Percentiles rank a stretch among this genome's conserved stretches.
Conservation (phyloP, 73 alveolate species). For the Stentor roeselii region DNA sequence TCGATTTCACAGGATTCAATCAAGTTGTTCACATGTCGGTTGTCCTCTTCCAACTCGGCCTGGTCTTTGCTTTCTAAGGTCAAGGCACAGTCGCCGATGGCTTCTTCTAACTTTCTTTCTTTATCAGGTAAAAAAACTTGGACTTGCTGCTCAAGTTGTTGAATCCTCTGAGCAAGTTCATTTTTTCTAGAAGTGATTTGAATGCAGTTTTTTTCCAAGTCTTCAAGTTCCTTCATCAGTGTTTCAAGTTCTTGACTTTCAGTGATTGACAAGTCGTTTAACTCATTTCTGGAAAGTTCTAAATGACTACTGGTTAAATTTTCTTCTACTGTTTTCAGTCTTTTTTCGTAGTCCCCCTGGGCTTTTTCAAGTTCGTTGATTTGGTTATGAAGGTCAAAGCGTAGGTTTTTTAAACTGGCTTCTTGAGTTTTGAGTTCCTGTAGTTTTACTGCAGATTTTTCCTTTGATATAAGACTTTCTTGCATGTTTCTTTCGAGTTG, state of each 20-base stretch:
- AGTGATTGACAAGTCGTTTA: constrained; percentile 41
- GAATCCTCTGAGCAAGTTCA: constrained; percentile 38
- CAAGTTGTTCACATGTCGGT: background rate
- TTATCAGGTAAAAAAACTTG: constrained; percentile 46
- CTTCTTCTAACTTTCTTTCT: constrained; percentile 51
- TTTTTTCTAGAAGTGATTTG: constrained; percentile 51
- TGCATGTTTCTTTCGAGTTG: constrained; percentile 48
- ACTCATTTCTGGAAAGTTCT: constrained; percentile 52
- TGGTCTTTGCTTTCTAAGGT: constrained; percentile 47
- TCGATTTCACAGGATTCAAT: background rate
- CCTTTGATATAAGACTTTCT: constrained; percentile 37
- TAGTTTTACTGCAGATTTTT: constrained; percentile 37
- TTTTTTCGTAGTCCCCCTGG: constrained; percentile 29
- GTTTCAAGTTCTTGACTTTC: constrained; percentile 54
- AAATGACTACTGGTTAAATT: constrained; percentile 45
- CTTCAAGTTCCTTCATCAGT: constrained; percentile 51
- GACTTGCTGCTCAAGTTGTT: constrained; percentile 54
- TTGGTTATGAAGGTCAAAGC: constrained; percentile 19
- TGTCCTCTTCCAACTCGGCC: constrained; percentile 43
- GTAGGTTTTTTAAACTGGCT: background rate
- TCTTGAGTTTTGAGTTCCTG: constrained; percentile 21
- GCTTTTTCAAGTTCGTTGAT: constrained; percentile 15
- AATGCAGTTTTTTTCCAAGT: constrained; percentile 50
- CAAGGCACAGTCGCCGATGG: constrained; percentile 39
- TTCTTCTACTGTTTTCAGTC: constrained; percentile 47